Conservation (phyloP, 257 asterid species). For the Solanum sitiens region DNA sequence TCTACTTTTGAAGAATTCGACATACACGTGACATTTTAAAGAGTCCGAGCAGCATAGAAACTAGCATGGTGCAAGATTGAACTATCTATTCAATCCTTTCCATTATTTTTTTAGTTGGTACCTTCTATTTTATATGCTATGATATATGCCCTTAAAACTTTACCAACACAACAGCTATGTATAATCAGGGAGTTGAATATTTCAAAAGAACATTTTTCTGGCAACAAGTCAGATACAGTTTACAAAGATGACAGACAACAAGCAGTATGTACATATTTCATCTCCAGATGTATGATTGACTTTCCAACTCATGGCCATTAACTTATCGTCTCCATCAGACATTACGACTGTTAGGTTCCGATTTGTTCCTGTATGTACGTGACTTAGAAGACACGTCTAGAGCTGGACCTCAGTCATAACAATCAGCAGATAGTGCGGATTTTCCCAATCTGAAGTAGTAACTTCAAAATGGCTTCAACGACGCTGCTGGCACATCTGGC, state of each 20-base stretch:
- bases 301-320: neutral
- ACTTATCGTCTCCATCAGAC: neutral
- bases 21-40: neutral
- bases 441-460: neutral
- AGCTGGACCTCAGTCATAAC: neutral
- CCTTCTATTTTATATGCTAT: neutral
- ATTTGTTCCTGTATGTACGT: neutral
- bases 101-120: neutral
- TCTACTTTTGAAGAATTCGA: fast-evolving
- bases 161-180: neutral
- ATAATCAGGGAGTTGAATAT: neutral
- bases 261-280: neutral
- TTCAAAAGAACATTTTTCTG: neutral
- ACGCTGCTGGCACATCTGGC: conserved; percentile 68
- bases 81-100: neutral
- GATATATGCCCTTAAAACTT: neutral
- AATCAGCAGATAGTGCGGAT: neutral
- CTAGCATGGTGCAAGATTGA: neutral
- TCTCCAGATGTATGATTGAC: neutral
- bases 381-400: neutral
- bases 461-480: conserved; percentile 18
- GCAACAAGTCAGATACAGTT: neutral
- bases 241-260: neutral
- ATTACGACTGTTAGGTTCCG: neutral
- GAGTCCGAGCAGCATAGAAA: neutral